phyloP scores from a whole-genome alignment of 345 rosid genomes.

The Acer negundo region DNA sequence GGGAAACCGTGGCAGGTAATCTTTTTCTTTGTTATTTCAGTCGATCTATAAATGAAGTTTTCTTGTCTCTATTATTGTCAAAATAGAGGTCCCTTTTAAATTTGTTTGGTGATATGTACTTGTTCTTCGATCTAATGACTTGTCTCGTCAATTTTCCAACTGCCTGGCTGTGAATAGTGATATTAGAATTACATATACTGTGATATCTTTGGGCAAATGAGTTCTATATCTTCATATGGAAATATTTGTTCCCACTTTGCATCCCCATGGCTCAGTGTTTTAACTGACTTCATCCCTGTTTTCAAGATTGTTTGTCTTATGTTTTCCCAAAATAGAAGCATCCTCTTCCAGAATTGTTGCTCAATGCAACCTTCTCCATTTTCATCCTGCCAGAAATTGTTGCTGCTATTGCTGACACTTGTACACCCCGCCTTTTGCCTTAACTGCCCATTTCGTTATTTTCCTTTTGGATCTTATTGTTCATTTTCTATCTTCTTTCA shows the following conservation, averaged over 20 bases:
- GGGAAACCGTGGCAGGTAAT: slow-evolving; percentile 89
- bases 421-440: no score
- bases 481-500: neutral
- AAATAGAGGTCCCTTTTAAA: neutral
- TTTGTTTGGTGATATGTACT: neutral
- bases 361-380: neutral
- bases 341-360: neutral
- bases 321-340: neutral
- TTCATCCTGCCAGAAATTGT: neutral
- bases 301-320: neutral
- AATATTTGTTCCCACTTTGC: neutral
- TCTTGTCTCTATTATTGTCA: slow-evolving; percentile 2
- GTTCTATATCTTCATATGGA: neutral
- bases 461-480: neutral
- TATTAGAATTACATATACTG: neutral
- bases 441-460: neutral
- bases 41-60: neutral
- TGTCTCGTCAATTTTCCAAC: neutral
- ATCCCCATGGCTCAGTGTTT: neutral
- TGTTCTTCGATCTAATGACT: neutral
- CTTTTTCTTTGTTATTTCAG: slow-evolving; percentile 1
- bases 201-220: neutral
- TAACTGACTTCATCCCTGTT: neutral
- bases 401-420: neutral
- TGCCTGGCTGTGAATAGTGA: neutral